Percentiles rank a stretch among this genome's conserved stretches.
Conservation (phyloP, 1,284 basidiomycete genomes). For the Cutaneotrichosporon dermatis region DNA sequence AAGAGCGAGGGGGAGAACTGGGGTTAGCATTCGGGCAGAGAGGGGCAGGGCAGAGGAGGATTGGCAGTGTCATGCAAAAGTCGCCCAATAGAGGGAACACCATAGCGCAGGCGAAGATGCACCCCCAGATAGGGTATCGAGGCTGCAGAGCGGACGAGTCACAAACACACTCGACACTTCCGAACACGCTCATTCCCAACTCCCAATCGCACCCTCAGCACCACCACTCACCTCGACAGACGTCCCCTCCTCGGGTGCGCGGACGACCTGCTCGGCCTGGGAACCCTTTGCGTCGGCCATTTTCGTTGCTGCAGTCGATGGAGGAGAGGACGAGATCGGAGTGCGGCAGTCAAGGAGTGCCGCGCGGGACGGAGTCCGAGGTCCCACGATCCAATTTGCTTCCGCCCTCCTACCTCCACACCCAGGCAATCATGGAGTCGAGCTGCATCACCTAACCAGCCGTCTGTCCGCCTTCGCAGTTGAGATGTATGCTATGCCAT, state of each 20-base stretch:
- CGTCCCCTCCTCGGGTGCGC: slow-evolving; percentile 36
- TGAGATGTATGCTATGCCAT: slow-evolving; percentile 2
- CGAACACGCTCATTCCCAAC: no score
- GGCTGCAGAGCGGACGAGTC: not conserved
- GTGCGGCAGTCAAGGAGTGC: no score
- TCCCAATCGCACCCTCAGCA: not conserved
- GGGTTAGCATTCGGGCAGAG: slow-evolving; percentile 4
- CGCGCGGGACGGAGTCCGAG: no score
- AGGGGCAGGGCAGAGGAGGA: not conserved
- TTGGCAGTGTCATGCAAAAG: not conserved
- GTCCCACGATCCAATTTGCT: no score
- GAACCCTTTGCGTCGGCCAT: slow-evolving; percentile 37
- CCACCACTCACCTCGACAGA: slow-evolving; percentile 39
- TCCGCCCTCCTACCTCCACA: no score
- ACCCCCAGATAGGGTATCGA: not conserved
- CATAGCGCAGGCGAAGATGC: no score
- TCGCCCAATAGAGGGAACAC: no score
- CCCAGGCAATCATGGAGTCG: no score
- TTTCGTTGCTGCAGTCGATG: not conserved
- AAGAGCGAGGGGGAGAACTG: slow-evolving; percentile 47
- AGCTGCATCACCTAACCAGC: no score
- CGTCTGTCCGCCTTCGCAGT: no score
- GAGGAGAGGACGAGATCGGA: no score
- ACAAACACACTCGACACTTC: no score
- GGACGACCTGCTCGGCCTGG: slow-evolving; percentile 43